Conservation (phyloP, 306 rosid genomes). For the Delonix regia region DNA sequence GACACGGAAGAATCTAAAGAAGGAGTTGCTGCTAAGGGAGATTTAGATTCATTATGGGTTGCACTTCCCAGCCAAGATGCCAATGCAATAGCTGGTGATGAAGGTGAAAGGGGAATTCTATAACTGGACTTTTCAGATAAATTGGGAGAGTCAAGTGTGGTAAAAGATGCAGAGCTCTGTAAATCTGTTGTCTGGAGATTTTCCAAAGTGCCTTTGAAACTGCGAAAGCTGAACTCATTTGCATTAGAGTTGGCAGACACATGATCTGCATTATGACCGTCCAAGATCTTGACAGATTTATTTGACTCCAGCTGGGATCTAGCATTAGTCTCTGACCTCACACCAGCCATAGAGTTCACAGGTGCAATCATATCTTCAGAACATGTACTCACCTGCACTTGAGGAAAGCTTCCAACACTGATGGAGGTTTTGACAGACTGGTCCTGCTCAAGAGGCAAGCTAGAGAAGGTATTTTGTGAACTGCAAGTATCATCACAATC, state of each 20-base stretch:
- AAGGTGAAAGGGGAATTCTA: conserved; percentile 57
- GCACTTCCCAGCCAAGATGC: conserved; percentile 87
- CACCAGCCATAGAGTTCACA: conserved; percentile 45
- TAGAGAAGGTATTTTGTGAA: conserved; percentile 87
- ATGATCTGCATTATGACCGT: conserved; percentile 71
- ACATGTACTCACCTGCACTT: conserved; percentile 83
- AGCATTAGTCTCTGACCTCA: conserved; percentile 51
- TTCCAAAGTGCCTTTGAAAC: conserved; percentile 53
- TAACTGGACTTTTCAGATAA: conserved; percentile 83
- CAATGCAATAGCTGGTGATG: conserved; percentile 79
- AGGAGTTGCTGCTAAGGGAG: conserved; percentile 64
- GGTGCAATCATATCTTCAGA: conserved; percentile 74
- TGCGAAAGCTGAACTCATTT: conserved; percentile 61
- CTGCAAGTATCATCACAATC: conserved; percentile 86
- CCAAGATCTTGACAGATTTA: conserved; percentile 62
- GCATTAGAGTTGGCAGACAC: conserved; percentile 66
- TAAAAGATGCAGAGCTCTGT: conserved; percentile 69
- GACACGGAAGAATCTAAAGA: conserved; percentile 73
- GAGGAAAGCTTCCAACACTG: conserved; percentile 92
- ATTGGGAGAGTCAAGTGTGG: conserved; percentile 71
- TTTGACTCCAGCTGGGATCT: conserved; percentile 51
- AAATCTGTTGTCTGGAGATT: conserved; percentile 62
- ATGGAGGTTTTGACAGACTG: conserved; percentile 86
- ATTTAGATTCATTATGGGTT: conserved; percentile 60
- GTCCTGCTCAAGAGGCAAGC: conserved; percentile 85